phyloP scores from a whole-genome alignment of 306 rosid genomes.

The Vigna hirtella region DNA sequence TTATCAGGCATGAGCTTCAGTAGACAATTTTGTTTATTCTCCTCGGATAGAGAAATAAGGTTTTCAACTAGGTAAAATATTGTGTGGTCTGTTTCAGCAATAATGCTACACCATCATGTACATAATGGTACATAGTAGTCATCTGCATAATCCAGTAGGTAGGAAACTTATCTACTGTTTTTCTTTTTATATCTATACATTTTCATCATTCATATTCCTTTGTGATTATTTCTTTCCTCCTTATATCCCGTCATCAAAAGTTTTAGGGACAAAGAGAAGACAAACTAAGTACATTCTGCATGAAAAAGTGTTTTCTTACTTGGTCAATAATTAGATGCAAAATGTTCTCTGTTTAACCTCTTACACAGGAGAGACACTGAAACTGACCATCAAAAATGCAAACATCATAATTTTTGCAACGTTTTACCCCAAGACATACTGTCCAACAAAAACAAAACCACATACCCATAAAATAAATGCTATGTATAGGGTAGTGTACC shows the following conservation, averaged over 20 bases:
- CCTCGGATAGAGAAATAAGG: neutral
- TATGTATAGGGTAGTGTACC: neutral
- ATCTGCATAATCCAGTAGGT: neutral
- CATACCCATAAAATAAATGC: neutral
- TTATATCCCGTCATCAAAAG: neutral
- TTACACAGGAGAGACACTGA: neutral
- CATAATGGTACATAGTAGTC: neutral
- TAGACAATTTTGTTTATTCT: neutral
- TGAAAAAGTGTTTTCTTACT: neutral
- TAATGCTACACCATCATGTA: neutral
- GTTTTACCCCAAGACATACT: neutral
- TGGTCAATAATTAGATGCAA: neutral
- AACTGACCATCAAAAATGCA: neutral
- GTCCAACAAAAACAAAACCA: neutral
- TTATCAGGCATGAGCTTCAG: slow-evolving; percentile 13
- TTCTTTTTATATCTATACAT: too few species aligned
- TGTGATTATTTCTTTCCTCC: neutral
- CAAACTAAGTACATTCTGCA: neutral
- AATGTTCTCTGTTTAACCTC: neutral
- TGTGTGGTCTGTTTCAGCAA: neutral
- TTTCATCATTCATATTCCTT: too few species aligned
- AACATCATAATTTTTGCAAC: neutral
- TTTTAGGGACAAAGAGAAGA: neutral
- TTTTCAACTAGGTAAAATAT: neutral
- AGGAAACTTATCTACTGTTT: neutral